A percentile compares a stretch with the other conserved stretches of the same genome.
These are phyloP conservation scores for Nicotiana tomentosiformis DNA, from an alignment of 257 asterid genomes.

Conservation along the genomic window DNA sequence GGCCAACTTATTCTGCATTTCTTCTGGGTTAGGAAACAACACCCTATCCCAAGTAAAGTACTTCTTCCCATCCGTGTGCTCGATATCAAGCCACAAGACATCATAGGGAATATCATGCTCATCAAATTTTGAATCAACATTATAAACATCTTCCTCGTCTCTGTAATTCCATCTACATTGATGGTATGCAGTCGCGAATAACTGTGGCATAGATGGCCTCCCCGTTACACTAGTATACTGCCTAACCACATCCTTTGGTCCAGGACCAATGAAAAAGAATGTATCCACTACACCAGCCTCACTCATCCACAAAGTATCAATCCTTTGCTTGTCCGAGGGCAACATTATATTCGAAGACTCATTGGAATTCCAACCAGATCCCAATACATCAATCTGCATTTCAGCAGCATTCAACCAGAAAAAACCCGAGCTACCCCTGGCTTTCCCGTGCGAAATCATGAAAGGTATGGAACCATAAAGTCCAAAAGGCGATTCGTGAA, in stretches of 20 bases:
- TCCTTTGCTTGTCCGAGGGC: conserved; percentile 69
- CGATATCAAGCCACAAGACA: conserved; percentile 97
- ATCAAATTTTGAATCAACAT: conserved; percentile 83
- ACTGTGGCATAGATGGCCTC: conserved; percentile 82
- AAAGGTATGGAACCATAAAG: conserved; percentile 88
- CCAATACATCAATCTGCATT: conserved; percentile 97
- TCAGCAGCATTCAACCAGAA: conserved; percentile 99
- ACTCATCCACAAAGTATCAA: conserved; percentile 94
- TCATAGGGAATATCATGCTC: conserved; percentile 95
- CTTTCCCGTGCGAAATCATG: conserved; percentile 85
- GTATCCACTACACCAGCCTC: conserved; percentile 95
- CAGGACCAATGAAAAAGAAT: conserved; percentile 87
- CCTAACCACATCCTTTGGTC: conserved; percentile 86
- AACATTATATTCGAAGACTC: conserved; percentile 42
- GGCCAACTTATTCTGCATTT: conserved; percentile 92
- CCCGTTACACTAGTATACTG: conserved; percentile 89
- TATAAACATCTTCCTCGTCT: conserved; percentile 87
- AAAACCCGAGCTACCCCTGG: conserved; percentile 83
- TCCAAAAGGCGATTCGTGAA: conserved; percentile 88
- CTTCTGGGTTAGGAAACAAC: conserved; percentile 86
- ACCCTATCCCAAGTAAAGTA: conserved; percentile 90
- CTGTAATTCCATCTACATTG: conserved; percentile 99
- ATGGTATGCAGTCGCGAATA: conserved; percentile 86
- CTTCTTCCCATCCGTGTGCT: conserved; percentile 90
- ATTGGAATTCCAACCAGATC: conserved; percentile 69